phyloP scores from a whole-genome alignment of 2,329 filamentous ascomycete species.

The Tolypocladium amazonense region DNA sequence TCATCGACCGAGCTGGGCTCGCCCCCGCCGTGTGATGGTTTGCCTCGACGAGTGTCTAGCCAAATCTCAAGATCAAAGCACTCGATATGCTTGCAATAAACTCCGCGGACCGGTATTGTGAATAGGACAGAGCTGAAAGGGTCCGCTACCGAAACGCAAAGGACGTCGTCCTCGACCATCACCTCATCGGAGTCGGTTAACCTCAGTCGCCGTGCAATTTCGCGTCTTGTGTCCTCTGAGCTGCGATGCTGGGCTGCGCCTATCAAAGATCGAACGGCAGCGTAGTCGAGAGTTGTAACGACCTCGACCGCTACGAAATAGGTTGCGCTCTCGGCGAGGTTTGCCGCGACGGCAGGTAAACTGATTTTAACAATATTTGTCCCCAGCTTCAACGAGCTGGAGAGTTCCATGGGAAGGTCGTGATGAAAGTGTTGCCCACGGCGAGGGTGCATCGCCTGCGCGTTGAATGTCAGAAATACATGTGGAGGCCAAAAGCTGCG shows the following conservation, averaged over 20 bases:
- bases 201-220: slow-evolving; percentile 42
- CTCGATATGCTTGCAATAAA: slow-evolving; percentile 63
- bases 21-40: slow-evolving; percentile 15
- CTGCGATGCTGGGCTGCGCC: slow-evolving; percentile 25
- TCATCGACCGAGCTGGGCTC: slow-evolving; percentile 53
- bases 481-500: slow-evolving; percentile 62
- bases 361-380: slow-evolving; percentile 51
- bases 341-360: slow-evolving; percentile 17
- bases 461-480: slow-evolving; percentile 61
- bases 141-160: slow-evolving; percentile 52
- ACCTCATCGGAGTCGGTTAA: slow-evolving; percentile 44
- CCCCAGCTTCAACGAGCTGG: slow-evolving; percentile 45
- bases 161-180: slow-evolving; percentile 42
- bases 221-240: slow-evolving; percentile 37
- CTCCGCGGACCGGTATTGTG: slow-evolving; percentile 60
- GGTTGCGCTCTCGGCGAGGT: slow-evolving; percentile 7
- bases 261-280: slow-evolving; percentile 29
- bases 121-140: slow-evolving; percentile 58
- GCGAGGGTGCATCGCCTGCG: slow-evolving; percentile 41
- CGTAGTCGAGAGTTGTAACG: slow-evolving; percentile 44
- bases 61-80: slow-evolving; percentile 87
- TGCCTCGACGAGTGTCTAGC: slow-evolving; percentile 52
- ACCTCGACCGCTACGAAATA: slow-evolving; percentile 62
- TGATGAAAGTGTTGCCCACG: slow-evolving; percentile 64
- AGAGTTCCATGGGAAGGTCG: slow-evolving; percentile 68